Conservation (phyloP, 352 stramenopile species). For the Phytopythium litorale region DNA sequence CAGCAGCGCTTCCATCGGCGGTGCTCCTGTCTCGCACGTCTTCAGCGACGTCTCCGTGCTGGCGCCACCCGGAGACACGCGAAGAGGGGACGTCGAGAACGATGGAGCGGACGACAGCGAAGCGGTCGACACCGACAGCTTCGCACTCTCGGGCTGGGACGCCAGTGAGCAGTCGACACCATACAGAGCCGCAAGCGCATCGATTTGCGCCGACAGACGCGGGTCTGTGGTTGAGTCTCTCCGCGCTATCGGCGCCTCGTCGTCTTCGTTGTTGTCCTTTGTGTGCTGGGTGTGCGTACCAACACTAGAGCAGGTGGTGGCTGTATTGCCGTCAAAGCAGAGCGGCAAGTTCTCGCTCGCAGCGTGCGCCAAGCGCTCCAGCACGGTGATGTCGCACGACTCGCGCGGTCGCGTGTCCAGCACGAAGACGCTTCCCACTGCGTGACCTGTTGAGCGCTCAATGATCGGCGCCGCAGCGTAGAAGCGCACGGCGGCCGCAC, state of each 20-base stretch:
- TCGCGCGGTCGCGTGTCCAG: constrained; percentile 72
- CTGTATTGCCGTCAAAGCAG: neutral
- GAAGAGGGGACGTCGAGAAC: neutral
- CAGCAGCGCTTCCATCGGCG: constrained; percentile 66
- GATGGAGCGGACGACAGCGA: constrained; percentile 19
- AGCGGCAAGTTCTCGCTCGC: constrained; percentile 54
- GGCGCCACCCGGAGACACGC: neutral
- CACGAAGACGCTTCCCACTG: constrained; percentile 78
- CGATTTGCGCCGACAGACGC: constrained; percentile 1
- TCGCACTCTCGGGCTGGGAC: neutral
- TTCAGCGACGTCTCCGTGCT: neutral
- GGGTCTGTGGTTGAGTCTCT: neutral
- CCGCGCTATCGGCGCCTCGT: neutral
- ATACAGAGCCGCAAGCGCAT: constrained; percentile 2
- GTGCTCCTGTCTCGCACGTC: neutral
- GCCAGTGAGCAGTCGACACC: neutral
- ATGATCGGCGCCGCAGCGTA: constrained; percentile 87
- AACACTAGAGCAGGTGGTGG: neutral
- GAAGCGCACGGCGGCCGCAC: constrained; percentile 90
- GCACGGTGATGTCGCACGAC: constrained; percentile 60
- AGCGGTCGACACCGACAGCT: constrained; percentile 21
- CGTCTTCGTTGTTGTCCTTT: neutral
- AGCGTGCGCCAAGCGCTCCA: constrained; percentile 59
- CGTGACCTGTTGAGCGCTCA: constrained; percentile 47
- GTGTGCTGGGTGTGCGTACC: neutral